These are phyloP conservation scores for Globisporangium sylvaticum DNA, from an alignment of 352 stramenopile species.

Conservation along the genomic window DNA sequence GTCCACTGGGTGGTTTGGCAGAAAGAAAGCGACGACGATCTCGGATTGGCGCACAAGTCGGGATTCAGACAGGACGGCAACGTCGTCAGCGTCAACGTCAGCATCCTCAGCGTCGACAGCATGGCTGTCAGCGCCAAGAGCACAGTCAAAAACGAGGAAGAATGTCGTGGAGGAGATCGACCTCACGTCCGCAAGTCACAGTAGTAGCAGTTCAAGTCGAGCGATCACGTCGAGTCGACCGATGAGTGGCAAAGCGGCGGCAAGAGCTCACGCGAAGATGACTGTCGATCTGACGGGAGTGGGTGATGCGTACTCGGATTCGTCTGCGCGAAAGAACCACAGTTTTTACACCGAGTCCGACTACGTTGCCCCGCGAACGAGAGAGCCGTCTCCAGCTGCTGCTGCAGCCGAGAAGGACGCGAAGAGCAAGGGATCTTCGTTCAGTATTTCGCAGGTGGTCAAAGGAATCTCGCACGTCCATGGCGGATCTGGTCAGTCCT, in stretches of 20 bases:
- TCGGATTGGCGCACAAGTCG: conserved; percentile 12
- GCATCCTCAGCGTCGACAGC: background rate
- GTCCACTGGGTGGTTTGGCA: conserved; percentile 43
- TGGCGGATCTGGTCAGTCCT: conserved; percentile 18
- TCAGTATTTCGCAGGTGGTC: conserved; percentile 66
- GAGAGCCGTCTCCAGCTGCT: conserved; percentile 10
- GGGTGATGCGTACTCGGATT: conserved; percentile 28
- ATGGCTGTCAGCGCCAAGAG: background rate
- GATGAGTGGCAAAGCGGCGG: conserved; percentile 63
- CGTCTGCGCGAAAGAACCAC: conserved; percentile 38
- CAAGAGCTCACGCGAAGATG: conserved; percentile 35
- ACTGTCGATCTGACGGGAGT: conserved; percentile 48
- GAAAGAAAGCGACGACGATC: conserved; percentile 25
- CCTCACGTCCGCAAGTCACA: conserved; percentile 2
- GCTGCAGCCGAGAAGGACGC: conserved; percentile 12
- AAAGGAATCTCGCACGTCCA: conserved; percentile 57
- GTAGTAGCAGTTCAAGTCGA: background rate
- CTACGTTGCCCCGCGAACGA: conserved; percentile 25
- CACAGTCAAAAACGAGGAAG: conserved; percentile 25
- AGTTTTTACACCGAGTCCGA: conserved; percentile 76
- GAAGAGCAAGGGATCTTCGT: conserved; percentile 20
- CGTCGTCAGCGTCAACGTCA: background rate
- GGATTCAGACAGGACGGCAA: background rate
- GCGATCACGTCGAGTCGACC: conserved; percentile 16
- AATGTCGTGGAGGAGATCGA: conserved; percentile 14